Conservation (phyloP, 169 alveolate genomes). For the Plasmodium adleri region DNA sequence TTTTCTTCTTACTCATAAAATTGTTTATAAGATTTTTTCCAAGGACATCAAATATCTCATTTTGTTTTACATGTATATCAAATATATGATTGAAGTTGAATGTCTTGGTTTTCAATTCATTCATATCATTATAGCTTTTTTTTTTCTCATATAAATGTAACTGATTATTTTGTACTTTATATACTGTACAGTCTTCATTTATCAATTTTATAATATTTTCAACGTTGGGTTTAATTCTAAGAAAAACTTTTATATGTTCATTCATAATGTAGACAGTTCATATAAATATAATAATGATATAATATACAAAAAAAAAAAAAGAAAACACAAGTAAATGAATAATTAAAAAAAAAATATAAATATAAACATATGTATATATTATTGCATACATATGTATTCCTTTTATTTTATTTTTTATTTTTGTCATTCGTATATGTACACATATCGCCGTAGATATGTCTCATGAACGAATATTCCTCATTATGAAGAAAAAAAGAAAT, state of each 20-base stretch:
- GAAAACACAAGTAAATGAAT: too few relatives aligned
- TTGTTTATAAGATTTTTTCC: constrained; percentile 54
- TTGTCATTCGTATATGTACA: too few relatives aligned
- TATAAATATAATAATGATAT: not conserved
- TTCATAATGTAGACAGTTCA: constrained; percentile 19
- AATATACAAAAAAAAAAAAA: too few relatives aligned
- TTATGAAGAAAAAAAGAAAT: too few relatives aligned
- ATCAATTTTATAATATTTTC: constrained; percentile 42
- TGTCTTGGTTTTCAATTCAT: constrained; percentile 43
- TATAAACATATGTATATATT: too few relatives aligned
- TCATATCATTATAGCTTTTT: constrained; percentile 59
- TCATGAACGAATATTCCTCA: too few relatives aligned
- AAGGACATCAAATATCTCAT: constrained; percentile 41
- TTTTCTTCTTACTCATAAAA: constrained; percentile 31
- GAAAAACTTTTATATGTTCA: constrained; percentile 58
- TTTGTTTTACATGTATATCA: constrained; percentile 40
- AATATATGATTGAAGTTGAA: constrained; percentile 54
- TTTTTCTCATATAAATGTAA: constrained; percentile 56
- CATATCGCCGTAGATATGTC: too few relatives aligned
- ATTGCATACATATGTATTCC: too few relatives aligned
- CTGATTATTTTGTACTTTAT: constrained; percentile 59
- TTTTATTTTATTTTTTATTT: too few relatives aligned
- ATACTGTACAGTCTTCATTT: constrained; percentile 45
- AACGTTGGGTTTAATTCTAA: constrained; percentile 61
- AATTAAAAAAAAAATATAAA: too few relatives aligned